Evolutionary conservation across 2,329 filamentous ascomycete genomes (phyloP).

Genomic region (Pseudopyricularia javanii): DNA sequence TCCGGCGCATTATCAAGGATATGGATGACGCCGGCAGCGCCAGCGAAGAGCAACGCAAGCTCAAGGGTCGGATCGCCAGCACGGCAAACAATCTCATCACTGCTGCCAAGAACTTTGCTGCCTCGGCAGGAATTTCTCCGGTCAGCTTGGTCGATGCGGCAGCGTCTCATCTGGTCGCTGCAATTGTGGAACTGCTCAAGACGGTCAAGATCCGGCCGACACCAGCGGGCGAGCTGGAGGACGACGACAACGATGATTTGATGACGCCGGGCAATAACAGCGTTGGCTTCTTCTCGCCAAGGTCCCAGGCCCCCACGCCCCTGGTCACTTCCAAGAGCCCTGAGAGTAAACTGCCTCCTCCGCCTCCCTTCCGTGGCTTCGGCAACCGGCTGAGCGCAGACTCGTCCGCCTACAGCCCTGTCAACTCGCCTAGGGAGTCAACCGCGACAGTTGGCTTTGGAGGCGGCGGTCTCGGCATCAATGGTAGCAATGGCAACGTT

Average conservation of each 20-base stretch:
- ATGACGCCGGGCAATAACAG: neutral
- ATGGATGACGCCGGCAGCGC: slow-evolving; percentile 46
- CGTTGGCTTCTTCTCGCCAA: slow-evolving; percentile 53
- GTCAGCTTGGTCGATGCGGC: slow-evolving; percentile 91
- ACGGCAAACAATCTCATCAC: slow-evolving; percentile 95
- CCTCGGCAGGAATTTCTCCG: slow-evolving; percentile 72
- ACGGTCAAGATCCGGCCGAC: slow-evolving; percentile 73
- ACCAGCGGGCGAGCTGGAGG: slow-evolving; percentile 62
- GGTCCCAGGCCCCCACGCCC: slow-evolving; percentile 22
- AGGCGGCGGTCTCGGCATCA: slow-evolving; percentile 8
- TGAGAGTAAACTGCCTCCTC: slow-evolving; percentile 32
- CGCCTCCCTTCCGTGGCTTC: slow-evolving; percentile 45
- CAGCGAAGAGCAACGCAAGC: slow-evolving; percentile 42
- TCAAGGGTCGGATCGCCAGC: slow-evolving; percentile 75
- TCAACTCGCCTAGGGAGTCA: slow-evolving; percentile 55
- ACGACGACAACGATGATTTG: slow-evolving; percentile 61
- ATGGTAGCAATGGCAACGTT: slow-evolving; percentile 4
- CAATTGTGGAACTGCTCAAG: slow-evolving; percentile 76
- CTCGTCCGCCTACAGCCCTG: slow-evolving; percentile 64
- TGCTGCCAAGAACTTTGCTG: slow-evolving; percentile 81
- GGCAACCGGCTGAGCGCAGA: slow-evolving; percentile 45
- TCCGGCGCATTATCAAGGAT: slow-evolving; percentile 75
- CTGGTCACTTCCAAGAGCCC: slow-evolving; percentile 12
- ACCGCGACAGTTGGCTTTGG: slow-evolving; percentile 23
- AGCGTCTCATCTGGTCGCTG: slow-evolving; percentile 75